Evolutionary conservation across 2,329 filamentous ascomycete genomes (phyloP), one percentile per base, ranked within the genome.

Genomic region (Aspergillus sp.): DNA sequence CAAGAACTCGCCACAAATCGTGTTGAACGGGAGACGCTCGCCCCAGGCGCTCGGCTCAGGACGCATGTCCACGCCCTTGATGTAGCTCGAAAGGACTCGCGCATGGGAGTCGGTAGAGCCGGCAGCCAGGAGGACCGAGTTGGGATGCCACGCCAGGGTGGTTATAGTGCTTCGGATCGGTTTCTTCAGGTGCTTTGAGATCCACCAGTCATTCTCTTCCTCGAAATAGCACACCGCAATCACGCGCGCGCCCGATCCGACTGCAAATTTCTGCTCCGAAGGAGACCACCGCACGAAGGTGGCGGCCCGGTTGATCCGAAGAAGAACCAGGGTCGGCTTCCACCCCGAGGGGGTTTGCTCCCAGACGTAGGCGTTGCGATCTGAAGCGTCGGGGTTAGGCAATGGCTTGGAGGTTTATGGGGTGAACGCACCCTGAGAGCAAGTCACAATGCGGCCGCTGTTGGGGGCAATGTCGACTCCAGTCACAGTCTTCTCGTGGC

Each of bases 201-300:
- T 93, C 94, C 94, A 99, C 94, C 94, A 99, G 79, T 99, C 92
- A 75, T 99, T 96, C 75, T 99, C 94, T 72, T 96, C 90, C 70
- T 99, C 94, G 65, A 99, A 99, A 79, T 97, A 97, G 81, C 94
- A 99, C 63, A 97, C 83, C 38, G 94, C 91, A 65, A 99, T 96
- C 60, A 96, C 88, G 58, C 94, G 87, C 63, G 96, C 94, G 56
- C 94, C 94, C 24, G 92, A 96, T 55, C 94, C 94, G 22, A 97
- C 94, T 49, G 94, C 94, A 72, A 99, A 99, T 76, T 99, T 99
- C 71, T 86, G 88, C 80, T 99, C 94, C 19, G 89, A 93, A 2
- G 94, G 94, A 19, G 91, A 95, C 94, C 94, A 99, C 65, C 94
- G 89, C 47, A 96, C 94, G 68, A 93, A 96, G 0, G 94, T 99